A percentile compares a stretch with the other conserved stretches of the same genome.
Evolutionary conservation across 2,329 filamentous ascomycete species (phyloP).

Genomic region (Diplodia seriata): DNA sequence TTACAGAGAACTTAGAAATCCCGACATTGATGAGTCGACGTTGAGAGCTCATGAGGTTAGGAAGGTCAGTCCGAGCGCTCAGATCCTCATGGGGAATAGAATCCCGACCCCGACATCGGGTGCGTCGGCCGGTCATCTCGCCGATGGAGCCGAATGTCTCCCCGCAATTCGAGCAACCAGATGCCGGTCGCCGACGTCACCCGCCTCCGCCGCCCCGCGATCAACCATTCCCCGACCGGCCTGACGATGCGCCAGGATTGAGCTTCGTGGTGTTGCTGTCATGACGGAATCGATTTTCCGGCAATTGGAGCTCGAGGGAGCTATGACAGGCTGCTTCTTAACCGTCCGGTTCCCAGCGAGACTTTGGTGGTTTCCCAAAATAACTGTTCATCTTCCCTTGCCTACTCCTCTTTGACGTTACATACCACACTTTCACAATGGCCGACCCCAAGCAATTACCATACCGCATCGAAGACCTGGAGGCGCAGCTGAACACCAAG

Average conservation of each 20-base stretch:
- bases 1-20: neutral
- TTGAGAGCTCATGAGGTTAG: neutral
- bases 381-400: neutral
- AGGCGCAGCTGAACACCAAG: constrained; percentile 36
- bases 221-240: constrained; percentile 11
- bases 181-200: constrained; percentile 20
- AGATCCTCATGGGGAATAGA: constrained; percentile 14
- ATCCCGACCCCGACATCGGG: constrained; percentile 25
- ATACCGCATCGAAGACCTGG: constrained; percentile 28
- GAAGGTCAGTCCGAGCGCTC: constrained; percentile 2
- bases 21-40: constrained; percentile 9
- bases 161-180: constrained; percentile 11
- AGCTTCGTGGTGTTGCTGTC: constrained; percentile 8
- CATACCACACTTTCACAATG: neutral
- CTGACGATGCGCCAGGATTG: constrained; percentile 11
- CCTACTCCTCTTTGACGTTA: neutral
- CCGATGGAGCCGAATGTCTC: constrained; percentile 24
- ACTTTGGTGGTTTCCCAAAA: neutral
- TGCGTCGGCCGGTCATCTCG: constrained; percentile 22
- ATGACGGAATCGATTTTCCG: constrained; percentile 26
- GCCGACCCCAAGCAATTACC: constrained; percentile 25
- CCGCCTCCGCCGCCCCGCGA: constrained; percentile 13
- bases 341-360: neutral
- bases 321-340: constrained; percentile 8
- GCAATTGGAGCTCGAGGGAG: neutral